Evolutionary conservation across 2,329 filamentous ascomycete species (phyloP).

Genomic region (Paraphoma sp.): DNA sequence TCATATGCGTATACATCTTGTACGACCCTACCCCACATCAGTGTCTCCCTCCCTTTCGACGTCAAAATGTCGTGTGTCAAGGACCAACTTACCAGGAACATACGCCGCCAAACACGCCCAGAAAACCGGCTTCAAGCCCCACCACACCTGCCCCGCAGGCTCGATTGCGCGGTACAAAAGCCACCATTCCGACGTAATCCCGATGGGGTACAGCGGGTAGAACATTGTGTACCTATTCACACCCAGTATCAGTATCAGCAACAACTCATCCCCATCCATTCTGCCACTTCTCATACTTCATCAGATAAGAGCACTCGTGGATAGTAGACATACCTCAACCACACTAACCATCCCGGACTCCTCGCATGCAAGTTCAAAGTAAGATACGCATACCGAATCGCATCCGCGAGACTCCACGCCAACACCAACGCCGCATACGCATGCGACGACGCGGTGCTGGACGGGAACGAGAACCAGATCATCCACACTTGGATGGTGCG

Average conservation of each 20-base stretch:
- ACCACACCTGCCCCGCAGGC: constrained; percentile 15
- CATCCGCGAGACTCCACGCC: constrained; percentile 32
- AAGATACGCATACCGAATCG: constrained; percentile 29
- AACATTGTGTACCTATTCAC: constrained; percentile 29
- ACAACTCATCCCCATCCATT: not conserved
- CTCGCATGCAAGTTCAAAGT: constrained; percentile 26
- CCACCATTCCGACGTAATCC: constrained; percentile 37
- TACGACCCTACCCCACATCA: constrained; percentile 24
- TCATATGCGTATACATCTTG: constrained; percentile 38
- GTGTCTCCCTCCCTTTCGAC: not conserved
- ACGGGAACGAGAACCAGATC: constrained; percentile 31
- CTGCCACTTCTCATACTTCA: no score
- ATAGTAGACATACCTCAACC: constrained; percentile 21
- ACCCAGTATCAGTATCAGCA: not conserved
- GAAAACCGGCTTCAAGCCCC: constrained; percentile 18
- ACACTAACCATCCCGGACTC: constrained; percentile 17
- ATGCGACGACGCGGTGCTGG: constrained; percentile 17
- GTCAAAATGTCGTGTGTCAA: no score
- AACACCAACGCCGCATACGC: constrained; percentile 27
- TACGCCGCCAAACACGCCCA: constrained; percentile 32
- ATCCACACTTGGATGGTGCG: constrained; percentile 39
- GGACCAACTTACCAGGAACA: constrained; percentile 24
- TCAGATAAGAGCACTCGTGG: not conserved
- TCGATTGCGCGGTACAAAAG: constrained; percentile 25
- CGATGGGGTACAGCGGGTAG: constrained; percentile 31